These are phyloP conservation scores for Sporormia fimetaria DNA, from an alignment of 495 filamentous ascomycete genomes.

Conservation along the genomic window DNA sequence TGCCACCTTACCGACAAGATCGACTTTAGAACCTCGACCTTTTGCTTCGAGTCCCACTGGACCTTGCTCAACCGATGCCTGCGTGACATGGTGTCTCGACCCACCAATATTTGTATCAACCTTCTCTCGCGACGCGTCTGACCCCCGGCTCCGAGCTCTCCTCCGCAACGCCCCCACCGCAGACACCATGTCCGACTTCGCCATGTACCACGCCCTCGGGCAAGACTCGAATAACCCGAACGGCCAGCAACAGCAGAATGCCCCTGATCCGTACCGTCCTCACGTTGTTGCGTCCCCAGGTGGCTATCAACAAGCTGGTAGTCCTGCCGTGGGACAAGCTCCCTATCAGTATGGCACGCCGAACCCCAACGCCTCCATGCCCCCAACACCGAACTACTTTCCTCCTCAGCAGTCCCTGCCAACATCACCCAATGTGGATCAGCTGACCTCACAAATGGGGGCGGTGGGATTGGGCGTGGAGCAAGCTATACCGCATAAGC, in stretches of 20 bases:
- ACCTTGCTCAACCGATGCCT: too few relatives aligned
- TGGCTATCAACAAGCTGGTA: slow-evolving; percentile 52
- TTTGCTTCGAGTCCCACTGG: too few relatives aligned
- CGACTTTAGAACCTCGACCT: too few relatives aligned
- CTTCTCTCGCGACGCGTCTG: slow-evolving; percentile 5
- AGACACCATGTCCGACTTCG: slow-evolving; percentile 57
- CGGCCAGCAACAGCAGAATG: slow-evolving; percentile 41
- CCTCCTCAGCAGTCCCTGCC: slow-evolving; percentile 15
- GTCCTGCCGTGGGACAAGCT: slow-evolving; percentile 35
- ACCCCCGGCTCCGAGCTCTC: not conserved
- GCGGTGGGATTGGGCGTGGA: slow-evolving; percentile 60
- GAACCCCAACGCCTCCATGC: slow-evolving; percentile 24
- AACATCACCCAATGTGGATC: slow-evolving; percentile 38
- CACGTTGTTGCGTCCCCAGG: slow-evolving; percentile 38
- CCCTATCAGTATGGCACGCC: slow-evolving; percentile 35
- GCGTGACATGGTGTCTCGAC: too few relatives aligned
- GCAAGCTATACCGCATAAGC: slow-evolving; percentile 39
- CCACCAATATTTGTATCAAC: too few relatives aligned
- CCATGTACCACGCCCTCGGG: slow-evolving; percentile 65
- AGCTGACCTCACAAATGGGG: slow-evolving; percentile 77
- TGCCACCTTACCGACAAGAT: too few relatives aligned
- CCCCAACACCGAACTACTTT: slow-evolving; percentile 29
- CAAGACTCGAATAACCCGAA: slow-evolving; percentile 54
- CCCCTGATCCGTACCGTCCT: slow-evolving; percentile 46
- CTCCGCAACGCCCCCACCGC: slow-evolving; percentile 1